Base-by-base conservation (phyloP, 257 asterid species). In the Avicennia marina region DNA sequence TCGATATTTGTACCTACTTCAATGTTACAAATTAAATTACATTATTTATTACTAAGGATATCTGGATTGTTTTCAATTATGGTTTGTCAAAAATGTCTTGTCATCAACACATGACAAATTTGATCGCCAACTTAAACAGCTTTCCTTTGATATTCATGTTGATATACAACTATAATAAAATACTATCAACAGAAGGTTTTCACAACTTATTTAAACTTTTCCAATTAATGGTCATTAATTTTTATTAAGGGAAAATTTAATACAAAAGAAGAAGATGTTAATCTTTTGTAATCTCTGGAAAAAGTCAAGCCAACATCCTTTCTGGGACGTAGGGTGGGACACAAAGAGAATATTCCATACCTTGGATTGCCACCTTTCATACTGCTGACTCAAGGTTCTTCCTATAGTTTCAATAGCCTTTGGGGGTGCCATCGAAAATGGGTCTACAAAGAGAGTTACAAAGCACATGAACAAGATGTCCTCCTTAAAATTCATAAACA, bases 291-390 rank as follows among this genome's bases (percentile, higher is more conserved):
- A 29, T 29, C 34, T 1, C 34, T 29, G 8, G 34, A 29, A 29
- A 29, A 29, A 4, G 1, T 29, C 34, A 36, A 36, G 10, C 9
- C 10, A 11, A 11, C 10, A 36, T 5, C 41, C 41, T 12, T 36
- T 36, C 13, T 36, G 41, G 12, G 10, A 36, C 2, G 13, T 2
- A 36, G 41, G 9, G 15, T 22, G 32, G n/a, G n/a, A n/a, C n/a
- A n/a, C n/a, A n/a, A n/a, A n/a, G n/a, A n/a, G n/a, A n/a, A 56
- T n/a, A 22, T 59, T 60, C 36, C 78, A 74, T 80, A 93, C 99
- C 85, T 82, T 83, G 38, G 99, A 97, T 56, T 79, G 85, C 85
- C 85, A 79, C 63, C 85, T 66, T 63, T 79, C 85, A 31, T 79
- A 79, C 65, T 79, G 85, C 65, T 79, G 80, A 40, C 41, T 79